phyloP scores from a whole-genome alignment of 2,329 filamentous ascomycete genomes.

The Aspergillus pseudoterreus region DNA sequence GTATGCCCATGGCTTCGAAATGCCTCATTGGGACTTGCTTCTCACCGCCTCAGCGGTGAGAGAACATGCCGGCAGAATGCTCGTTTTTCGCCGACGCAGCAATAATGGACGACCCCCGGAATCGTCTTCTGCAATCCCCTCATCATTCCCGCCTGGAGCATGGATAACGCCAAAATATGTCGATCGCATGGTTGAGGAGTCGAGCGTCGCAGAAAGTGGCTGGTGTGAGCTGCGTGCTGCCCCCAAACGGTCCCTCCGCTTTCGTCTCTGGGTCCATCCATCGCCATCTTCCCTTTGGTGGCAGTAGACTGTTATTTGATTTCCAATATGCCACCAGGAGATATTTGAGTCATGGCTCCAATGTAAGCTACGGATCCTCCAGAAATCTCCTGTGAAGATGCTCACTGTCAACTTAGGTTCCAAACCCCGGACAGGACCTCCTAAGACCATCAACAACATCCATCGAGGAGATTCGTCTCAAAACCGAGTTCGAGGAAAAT shows the following conservation, averaged over 20 bases:
- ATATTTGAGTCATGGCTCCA: not conserved
- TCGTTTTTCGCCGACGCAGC: conserved; percentile 2
- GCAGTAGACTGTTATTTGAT: not conserved
- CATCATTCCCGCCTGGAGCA: not conserved
- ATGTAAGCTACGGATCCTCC: conserved; percentile 4
- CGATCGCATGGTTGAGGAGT: conserved; percentile 21
- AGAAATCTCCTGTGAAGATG: not conserved
- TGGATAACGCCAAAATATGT: conserved; percentile 16
- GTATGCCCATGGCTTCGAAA: too few species aligned
- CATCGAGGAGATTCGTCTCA: conserved; percentile 25
- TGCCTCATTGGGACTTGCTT: not conserved
- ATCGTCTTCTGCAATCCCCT: not conserved
- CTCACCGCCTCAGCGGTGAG: not conserved
- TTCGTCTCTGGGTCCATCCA: not conserved
- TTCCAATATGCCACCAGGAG: not conserved
- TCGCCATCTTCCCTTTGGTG: not conserved
- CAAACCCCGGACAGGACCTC: conserved; percentile 4
- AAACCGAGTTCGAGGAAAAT: conserved; percentile 33
- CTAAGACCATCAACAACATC: conserved; percentile 9
- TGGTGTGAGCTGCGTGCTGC: conserved; percentile 1
- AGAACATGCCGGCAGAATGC: conserved; percentile 7
- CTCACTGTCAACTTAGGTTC: not conserved
- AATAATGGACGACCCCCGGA: not conserved
- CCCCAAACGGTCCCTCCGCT: not conserved
- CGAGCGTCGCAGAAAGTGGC: conserved; percentile 8